phyloP scores from a whole-genome alignment of 805 yeast species.

The Babjeviella inositovora region DNA sequence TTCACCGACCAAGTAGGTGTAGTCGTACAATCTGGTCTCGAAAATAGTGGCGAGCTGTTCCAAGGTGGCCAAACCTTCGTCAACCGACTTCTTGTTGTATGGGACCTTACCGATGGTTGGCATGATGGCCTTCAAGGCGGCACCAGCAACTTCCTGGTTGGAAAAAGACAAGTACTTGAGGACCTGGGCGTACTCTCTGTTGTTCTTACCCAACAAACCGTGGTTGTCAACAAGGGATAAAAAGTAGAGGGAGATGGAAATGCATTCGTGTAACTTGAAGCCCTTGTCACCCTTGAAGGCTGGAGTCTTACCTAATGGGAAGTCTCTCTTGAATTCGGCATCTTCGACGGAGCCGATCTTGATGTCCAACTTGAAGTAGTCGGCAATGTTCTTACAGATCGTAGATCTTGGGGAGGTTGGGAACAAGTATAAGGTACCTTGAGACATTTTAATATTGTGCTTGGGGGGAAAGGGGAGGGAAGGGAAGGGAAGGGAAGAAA shows the following conservation, averaged over 20 bases:
- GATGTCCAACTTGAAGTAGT: conserved; percentile 41
- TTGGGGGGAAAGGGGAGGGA: too few species aligned
- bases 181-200: conserved; percentile 46
- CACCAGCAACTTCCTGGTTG: conserved; percentile 46
- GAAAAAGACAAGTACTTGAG: conserved; percentile 68
- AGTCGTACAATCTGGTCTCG: conserved; percentile 40
- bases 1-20: conserved; percentile 64
- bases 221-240: conserved; percentile 14
- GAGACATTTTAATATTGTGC: conserved; percentile 1
- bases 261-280: conserved; percentile 50
- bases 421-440: conserved; percentile 1
- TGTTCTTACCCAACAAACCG: conserved; percentile 48
- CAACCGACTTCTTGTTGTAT: conserved; percentile 61
- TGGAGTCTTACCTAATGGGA: conserved; percentile 57
- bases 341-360: conserved; percentile 17
- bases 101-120: conserved; percentile 53
- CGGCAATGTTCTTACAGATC: conserved; percentile 1
- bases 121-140: conserved; percentile 30
- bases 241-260: conserved; percentile 50
- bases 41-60: conserved; percentile 21
- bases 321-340: conserved; percentile 24
- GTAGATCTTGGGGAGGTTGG: not conserved
- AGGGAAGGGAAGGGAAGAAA: too few species aligned
- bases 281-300: conserved; percentile 60
- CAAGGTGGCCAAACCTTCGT: conserved; percentile 20